phyloP scores from a whole-genome alignment of 306 rosid genomes.

The Cicer chorassanicum region DNA sequence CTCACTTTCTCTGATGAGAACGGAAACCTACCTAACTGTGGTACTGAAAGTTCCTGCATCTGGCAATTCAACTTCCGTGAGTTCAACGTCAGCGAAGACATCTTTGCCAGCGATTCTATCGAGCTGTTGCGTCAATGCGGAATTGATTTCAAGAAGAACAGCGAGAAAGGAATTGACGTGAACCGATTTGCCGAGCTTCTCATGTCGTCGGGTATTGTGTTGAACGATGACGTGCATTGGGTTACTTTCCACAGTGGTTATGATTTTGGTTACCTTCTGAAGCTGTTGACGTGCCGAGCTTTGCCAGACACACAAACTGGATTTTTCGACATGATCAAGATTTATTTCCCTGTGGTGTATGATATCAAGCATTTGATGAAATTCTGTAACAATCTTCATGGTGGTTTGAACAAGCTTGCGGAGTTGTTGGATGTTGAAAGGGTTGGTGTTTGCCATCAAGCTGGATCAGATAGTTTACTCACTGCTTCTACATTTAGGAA shows the following conservation, averaged over 20 bases:
- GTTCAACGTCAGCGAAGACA: conserved; percentile 51
- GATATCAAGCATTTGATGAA: conserved; percentile 62
- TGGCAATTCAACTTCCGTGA: conserved; percentile 60
- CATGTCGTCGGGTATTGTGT: conserved; percentile 56
- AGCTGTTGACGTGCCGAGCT: conserved; percentile 54
- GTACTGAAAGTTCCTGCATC: conserved; percentile 54
- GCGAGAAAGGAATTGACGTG: conserved; percentile 56
- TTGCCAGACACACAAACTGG: conserved; percentile 51
- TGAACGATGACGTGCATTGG: conserved; percentile 47
- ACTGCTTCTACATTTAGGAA: conserved; percentile 57
- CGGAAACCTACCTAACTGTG: conserved; percentile 81
- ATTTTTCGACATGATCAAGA: conserved; percentile 52
- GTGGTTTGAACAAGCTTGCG: conserved; percentile 59
- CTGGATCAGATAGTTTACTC: conserved; percentile 62
- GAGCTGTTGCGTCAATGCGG: conserved; percentile 57
- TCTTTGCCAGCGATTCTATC: conserved; percentile 54
- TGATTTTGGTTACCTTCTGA: conserved; percentile 56
- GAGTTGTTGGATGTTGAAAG: conserved; percentile 60
- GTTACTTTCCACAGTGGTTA: conserved; percentile 57
- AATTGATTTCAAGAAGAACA: conserved; percentile 57
- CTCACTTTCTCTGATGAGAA: conserved; percentile 80
- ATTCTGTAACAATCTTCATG: conserved; percentile 55
- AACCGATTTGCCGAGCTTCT: conserved; percentile 59
- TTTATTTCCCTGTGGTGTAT: conserved; percentile 52
- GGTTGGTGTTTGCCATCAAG: conserved; percentile 59